Evolutionary conservation across 805 yeast species (phyloP), one percentile per base, ranked within the genome.

Genomic region (Komagataella pastoris): DNA sequence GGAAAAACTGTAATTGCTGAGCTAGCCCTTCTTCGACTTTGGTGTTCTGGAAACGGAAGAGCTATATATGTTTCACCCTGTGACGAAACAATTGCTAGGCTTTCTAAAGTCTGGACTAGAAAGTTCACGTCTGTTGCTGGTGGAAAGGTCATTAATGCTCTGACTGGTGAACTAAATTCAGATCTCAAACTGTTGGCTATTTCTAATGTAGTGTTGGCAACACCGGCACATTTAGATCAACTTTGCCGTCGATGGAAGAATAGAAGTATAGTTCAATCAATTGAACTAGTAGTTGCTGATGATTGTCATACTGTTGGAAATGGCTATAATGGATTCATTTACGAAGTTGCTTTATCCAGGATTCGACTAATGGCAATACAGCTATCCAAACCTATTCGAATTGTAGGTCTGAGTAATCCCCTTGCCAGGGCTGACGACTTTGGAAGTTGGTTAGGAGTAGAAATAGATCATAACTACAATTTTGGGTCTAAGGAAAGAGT

Each of bases 361-460:
- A 74, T 87, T 77, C 71, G 84, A 54, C 80, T 84, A 55, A 78
- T 89, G 63, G 70, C 81, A 0, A 72, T 77, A 1, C 93, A 87
- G 56, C 61, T 83, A n/a, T 85, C 81, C 40, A 70, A 66, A 2
- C 61, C 70, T 1, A 56, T 79, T 5, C 68, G 98, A 56, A 64
- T 89, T 23, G 76, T 91, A n/a, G 90, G 80, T 0, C 67, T 91
- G 21, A 73, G 86, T 0, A 72, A 80, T 0, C 79, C 95, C 1
- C 63, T 91, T 45, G 80, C 93, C 0, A 85, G 83, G 60, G 86
- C 85, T 3, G 73, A 79, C 50, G 96, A 88, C 56, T 65, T 90
- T 53, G 91, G 86, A 1, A 87, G 83, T 51, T 93, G 98, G 97
- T 65, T 93, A 24, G 95, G 93, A 2, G 82, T 85, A 23, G 58